phyloP scores from a whole-genome alignment of 1,284 basidiomycete genomes.

The Boletus sp. region DNA sequence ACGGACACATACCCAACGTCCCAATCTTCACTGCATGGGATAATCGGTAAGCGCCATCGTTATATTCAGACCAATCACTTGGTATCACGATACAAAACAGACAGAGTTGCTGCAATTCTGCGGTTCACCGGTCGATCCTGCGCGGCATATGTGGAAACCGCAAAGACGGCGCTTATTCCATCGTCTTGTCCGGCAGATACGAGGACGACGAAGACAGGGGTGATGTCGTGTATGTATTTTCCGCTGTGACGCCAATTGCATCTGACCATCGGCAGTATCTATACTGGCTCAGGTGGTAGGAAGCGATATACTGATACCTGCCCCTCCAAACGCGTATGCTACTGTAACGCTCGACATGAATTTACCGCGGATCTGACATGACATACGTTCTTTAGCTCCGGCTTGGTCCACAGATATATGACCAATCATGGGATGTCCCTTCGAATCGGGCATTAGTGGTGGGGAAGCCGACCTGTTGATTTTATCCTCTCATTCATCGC shows the following conservation, averaged over 20 bases:
- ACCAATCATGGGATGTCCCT: constrained; percentile 25
- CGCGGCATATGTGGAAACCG: constrained; percentile 22
- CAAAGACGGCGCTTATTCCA: constrained; percentile 15
- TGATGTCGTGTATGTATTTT: constrained; percentile 24
- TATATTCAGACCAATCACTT: background rate
- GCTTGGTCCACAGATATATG: constrained; percentile 19
- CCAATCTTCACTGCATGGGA: constrained; percentile 20
- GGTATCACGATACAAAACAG: constrained; percentile 9
- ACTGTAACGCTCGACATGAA: background rate
- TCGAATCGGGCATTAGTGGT: constrained; percentile 23
- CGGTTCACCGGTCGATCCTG: constrained; percentile 18
- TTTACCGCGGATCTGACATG: background rate
- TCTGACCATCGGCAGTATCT: constrained; percentile 21
- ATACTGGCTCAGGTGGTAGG: constrained; percentile 29
- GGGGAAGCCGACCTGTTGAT: background rate
- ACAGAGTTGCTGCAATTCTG: constrained; percentile 6
- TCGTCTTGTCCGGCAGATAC: constrained; percentile 24
- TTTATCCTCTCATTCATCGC: background rate
- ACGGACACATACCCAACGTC: constrained; percentile 21
- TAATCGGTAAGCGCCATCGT: constrained; percentile 11
- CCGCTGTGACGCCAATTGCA: background rate
- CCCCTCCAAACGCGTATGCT: constrained; percentile 22
- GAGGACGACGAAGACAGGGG: constrained; percentile 26
- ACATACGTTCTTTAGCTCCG: constrained; percentile 13
- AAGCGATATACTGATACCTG: background rate